These are phyloP conservation scores for Cladosporium sp. DNA, from an alignment of 2,329 filamentous ascomycete species.

Conservation along the genomic window DNA sequence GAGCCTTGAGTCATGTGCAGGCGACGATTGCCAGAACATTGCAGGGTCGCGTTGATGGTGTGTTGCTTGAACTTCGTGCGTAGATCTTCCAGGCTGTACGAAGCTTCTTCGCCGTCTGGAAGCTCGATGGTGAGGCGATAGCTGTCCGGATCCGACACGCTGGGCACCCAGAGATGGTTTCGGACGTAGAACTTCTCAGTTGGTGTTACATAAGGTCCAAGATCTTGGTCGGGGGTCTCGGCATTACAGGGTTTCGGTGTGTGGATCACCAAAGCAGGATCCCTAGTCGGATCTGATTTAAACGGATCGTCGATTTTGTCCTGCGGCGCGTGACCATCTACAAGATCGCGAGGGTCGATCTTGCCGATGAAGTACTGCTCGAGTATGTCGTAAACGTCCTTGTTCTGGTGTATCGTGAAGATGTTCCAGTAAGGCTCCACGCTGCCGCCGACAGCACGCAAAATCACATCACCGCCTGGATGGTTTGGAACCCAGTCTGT, in stretches of 20 bases:
- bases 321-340: constrained; percentile 51
- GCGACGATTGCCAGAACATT: constrained; percentile 64
- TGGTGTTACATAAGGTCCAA: constrained; percentile 58
- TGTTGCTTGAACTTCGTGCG: constrained; percentile 54
- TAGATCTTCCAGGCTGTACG: constrained; percentile 59
- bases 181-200: constrained; percentile 61
- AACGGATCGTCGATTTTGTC: constrained; percentile 64
- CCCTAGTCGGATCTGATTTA: constrained; percentile 55
- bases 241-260: constrained; percentile 63
- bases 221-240: constrained; percentile 56
- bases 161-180: constrained; percentile 66
- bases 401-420: constrained; percentile 67
- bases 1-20: constrained; percentile 54
- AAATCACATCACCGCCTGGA: constrained; percentile 68
- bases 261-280: constrained; percentile 54
- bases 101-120: constrained; percentile 54
- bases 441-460: constrained; percentile 64
- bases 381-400: constrained; percentile 66
- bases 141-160: constrained; percentile 44
- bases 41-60: constrained; percentile 58
- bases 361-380: constrained; percentile 66
- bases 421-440: constrained; percentile 70
- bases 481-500: constrained; percentile 68
- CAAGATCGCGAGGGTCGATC: constrained; percentile 60
- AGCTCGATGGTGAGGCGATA: constrained; percentile 59